Evolutionary conservation across 305 asterid species (phyloP).

Genomic region (Stenogyne calaminthoides): DNA sequence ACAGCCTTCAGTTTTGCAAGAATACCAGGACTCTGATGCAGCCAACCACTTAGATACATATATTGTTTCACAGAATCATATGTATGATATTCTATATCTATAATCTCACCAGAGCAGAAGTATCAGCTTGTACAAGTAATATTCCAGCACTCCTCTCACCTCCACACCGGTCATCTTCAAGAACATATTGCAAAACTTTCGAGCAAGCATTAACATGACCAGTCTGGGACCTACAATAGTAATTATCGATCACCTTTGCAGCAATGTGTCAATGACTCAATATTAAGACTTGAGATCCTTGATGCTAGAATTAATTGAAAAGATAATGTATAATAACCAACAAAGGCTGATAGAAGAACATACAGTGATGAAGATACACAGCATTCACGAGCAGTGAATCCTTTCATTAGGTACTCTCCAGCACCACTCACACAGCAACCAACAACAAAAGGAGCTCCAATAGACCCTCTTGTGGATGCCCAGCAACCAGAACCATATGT

Average conservation of each 20-base stretch:
- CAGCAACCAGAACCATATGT: conserved; percentile 93
- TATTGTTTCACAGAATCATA: neutral
- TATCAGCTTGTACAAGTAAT: conserved; percentile 74
- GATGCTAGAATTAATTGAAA: neutral
- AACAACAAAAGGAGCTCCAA: conserved; percentile 55
- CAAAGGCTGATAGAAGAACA: conserved; percentile 23
- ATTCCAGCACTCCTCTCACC: conserved; percentile 76
- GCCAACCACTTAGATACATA: conserved; percentile 2
- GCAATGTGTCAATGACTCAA: neutral
- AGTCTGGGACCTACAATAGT: conserved; percentile 61
- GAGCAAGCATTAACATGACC: conserved; percentile 80
- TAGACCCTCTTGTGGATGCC: conserved; percentile 69
- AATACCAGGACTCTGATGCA: conserved; percentile 53
- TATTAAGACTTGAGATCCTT: neutral
- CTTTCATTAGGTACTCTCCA: conserved; percentile 89
- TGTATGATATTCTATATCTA: neutral
- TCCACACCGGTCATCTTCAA: conserved; percentile 37
- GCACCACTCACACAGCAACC: conserved; percentile 97
- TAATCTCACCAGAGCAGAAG: conserved; percentile 51
- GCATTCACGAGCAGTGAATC: conserved; percentile 84
- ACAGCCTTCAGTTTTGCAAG: conserved; percentile 58
- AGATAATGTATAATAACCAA: neutral
- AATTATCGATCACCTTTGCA: neutral
- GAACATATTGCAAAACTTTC: conserved; percentile 51
- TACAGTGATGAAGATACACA: conserved; percentile 75